phyloP scores from a whole-genome alignment of 2,329 filamentous ascomycete genomes.

The Trichoderma aggressivum region DNA sequence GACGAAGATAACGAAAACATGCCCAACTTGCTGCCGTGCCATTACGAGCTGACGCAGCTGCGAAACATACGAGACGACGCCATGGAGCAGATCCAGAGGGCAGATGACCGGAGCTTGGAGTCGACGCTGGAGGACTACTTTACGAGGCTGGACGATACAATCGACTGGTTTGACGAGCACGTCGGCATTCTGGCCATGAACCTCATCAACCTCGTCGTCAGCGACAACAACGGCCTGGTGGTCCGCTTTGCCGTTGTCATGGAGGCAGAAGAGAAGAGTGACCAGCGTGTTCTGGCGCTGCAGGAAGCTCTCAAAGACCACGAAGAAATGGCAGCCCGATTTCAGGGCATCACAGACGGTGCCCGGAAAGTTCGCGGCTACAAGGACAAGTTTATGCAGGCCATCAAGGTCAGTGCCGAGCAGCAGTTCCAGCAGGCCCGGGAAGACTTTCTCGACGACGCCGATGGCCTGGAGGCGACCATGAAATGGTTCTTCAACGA shows the following conservation, averaged over 20 bases:
- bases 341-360: slow-evolving; percentile 92
- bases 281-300: slow-evolving; percentile 83
- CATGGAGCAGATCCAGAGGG: slow-evolving; percentile 87
- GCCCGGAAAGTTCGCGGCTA: slow-evolving; percentile 91
- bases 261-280: slow-evolving; percentile 93
- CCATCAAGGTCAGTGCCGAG: slow-evolving; percentile 70
- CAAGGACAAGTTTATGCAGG: slow-evolving; percentile 89
- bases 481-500: slow-evolving; percentile 98
- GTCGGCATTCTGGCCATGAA: slow-evolving; percentile 85
- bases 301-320: slow-evolving; percentile 95
- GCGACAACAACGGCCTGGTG: slow-evolving; percentile 83
- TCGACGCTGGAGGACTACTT: slow-evolving; percentile 89
- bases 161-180: slow-evolving; percentile 95
- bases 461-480: slow-evolving; percentile 77
- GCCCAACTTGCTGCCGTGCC: slow-evolving; percentile 82
- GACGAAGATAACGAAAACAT: slow-evolving; percentile 84
- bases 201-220: slow-evolving; percentile 79
- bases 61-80: slow-evolving; percentile 94
- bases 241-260: slow-evolving; percentile 90
- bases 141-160: slow-evolving; percentile 75
- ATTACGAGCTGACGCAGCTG: slow-evolving; percentile 88
- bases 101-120: slow-evolving; percentile 70
- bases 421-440: slow-evolving; percentile 70
- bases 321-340: slow-evolving; percentile 86
- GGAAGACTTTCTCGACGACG: slow-evolving; percentile 77